Base-by-base conservation (phyloP, 2,329 filamentous ascomycete species). In the Penicillium sp. region DNA sequence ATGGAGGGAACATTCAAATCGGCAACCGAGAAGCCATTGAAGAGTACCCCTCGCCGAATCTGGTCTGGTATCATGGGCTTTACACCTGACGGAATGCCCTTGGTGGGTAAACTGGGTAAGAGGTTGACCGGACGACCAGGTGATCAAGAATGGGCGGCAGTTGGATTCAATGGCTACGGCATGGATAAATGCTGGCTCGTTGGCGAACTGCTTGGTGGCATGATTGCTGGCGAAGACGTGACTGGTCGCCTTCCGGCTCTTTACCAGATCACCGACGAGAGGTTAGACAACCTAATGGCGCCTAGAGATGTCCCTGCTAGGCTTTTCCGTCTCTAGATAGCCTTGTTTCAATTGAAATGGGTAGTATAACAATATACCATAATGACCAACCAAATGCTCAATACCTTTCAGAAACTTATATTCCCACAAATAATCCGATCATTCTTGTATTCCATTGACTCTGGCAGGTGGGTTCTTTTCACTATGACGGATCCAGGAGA, bases 61-160 rank as follows among this genome's bases (percentile, higher is more conserved):
- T 55, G 52, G 52, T 55, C 52, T 55, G 52, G 52, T 33, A 55
- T 55, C 22, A 55, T 55, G 52, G 52, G 52, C n/a, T 55, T 55
- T 37, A 55, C 52, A 3, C 52, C 52, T 1, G 52, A 55, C 19
- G 52, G 52, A 14, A 55, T 55, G 52, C 52, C 52, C 30, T 11
- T 55, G 40, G 52, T 55, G 25, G 52, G 52, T 11, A 28, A 40
- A 22, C 28, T 55, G n/a, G 52, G 40, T 14, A 30, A 35, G 19
- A 43, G 26, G 2, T 35, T 43, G 11, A 55, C 52, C 10, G 52
- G 52, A 33, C 46, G 52, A 55, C 38, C 52, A 2, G 19, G 37
- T 22, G 38, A 55, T 45, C 26, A 28, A 7, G 52, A 55, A 55
- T 55, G 52, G 52, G 52, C 52, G 3, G 52, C 52, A 16, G 52